phyloP scores from a whole-genome alignment of 768 basidiomycete genomes.

The Artomyces pyxidatus region DNA sequence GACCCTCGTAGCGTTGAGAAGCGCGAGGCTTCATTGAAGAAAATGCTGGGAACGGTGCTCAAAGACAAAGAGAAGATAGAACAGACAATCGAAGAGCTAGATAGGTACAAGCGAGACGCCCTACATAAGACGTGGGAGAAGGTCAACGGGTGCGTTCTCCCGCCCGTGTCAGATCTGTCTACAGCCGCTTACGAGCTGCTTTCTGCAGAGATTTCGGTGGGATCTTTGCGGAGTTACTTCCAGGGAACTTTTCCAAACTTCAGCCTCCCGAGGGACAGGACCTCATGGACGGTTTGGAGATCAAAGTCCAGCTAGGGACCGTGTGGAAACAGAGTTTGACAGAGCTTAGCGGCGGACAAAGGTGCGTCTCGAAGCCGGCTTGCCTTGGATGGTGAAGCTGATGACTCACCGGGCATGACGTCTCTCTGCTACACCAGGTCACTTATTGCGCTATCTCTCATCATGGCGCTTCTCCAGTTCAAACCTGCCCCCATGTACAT shows the following conservation, averaged over 20 bases:
- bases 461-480: conserved; percentile 99
- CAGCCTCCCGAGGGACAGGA: conserved; percentile 92
- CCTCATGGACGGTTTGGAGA: conserved; percentile 91
- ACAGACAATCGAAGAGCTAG: conserved; percentile 85
- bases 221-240: conserved; percentile 92
- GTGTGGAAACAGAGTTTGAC: conserved; percentile 99
- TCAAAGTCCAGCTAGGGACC: conserved; percentile 89
- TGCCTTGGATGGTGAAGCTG: neutral
- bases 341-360: conserved; percentile 93
- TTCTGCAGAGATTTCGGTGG: conserved; percentile 88
- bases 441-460: conserved; percentile 92
- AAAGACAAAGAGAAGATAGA: conserved; percentile 96
- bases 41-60: conserved; percentile 81
- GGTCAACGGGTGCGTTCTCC: conserved; percentile 67
- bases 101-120: conserved; percentile 90
- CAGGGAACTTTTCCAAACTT: conserved; percentile 93
- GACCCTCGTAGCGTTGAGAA: conserved; percentile 71
- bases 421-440: conserved; percentile 45
- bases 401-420: neutral
- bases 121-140: conserved; percentile 94
- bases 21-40: conserved; percentile 77
- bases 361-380: conserved; percentile 40
- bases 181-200: neutral
- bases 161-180: neutral
- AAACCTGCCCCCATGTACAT: conserved; percentile 99